Conservation (phyloP, 345 rosid species). For the Eucalyptus guilfoylei region DNA sequence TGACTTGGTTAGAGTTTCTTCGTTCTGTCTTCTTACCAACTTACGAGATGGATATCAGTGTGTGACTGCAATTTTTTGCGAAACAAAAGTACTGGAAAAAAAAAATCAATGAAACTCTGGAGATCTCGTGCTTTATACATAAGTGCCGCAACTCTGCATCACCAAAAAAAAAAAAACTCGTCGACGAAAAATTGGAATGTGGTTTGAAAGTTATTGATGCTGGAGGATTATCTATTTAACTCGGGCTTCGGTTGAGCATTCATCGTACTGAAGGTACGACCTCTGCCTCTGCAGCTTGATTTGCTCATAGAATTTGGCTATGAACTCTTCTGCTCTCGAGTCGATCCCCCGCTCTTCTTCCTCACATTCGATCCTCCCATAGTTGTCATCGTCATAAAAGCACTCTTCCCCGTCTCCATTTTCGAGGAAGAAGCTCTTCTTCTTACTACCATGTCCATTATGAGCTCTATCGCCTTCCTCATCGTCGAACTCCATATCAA, state of each 20-base stretch:
- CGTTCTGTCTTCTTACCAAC: background rate
- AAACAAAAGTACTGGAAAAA: too few species aligned
- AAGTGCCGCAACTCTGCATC: too few species aligned
- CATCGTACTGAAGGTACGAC: slow-evolving; percentile 42
- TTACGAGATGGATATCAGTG: background rate
- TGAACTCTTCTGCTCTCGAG: slow-evolving; percentile 75
- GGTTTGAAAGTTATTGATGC: background rate
- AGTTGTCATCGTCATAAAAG: background rate
- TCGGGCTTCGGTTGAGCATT: background rate
- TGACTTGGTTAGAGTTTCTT: background rate
- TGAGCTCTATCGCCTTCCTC: background rate
- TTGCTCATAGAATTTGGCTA: slow-evolving; percentile 59
- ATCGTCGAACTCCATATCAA: slow-evolving; percentile 34
- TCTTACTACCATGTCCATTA: too few species aligned
- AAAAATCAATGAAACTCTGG: too few species aligned
- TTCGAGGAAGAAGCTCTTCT: background rate
- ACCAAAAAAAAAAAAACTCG: too few species aligned
- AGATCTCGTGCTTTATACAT: too few species aligned
- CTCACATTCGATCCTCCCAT: background rate
- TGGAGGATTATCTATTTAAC: background rate
- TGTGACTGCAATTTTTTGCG: background rate
- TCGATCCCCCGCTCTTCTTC: slow-evolving; percentile 50
- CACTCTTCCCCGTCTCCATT: background rate
- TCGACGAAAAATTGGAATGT: background rate
- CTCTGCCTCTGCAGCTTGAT: slow-evolving; percentile 73